Base-by-base conservation (phyloP, 495 filamentous ascomycete species). In the Talaromyces ruber region DNA sequence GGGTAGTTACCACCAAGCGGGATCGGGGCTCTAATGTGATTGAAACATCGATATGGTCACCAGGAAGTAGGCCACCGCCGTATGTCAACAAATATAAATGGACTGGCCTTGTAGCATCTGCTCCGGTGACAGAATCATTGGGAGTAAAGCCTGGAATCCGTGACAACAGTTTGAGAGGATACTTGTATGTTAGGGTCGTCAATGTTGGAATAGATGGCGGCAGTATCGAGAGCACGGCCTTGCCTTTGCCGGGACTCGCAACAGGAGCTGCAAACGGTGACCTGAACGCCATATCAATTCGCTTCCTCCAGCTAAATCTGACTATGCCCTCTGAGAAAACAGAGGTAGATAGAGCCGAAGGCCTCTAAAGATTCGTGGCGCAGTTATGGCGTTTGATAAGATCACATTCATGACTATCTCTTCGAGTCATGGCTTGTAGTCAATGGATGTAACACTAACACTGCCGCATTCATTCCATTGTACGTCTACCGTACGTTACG, bases 141-240 rank as follows among this genome's bases (percentile, higher is more conserved):
- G 71, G 69, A 29, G 76, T 65, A 56, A 74, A 78, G 39, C 86
- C 82, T 12, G 73, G 80, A 16, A 68, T 64, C 50, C 86, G 74
- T 18, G 92, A 86, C 68, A 98, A 87, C 34, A 98, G 87, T 71
- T 98, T 98, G 34, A 98, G 83, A 9, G 94, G 94, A 69, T 97
- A 98, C 71, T 94, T 89, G 74, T 93, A 98, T 37, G 84, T 86
- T 62, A 97, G 81, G 24, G 81, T 83, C 55, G 86, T 84, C 21
- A 97, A 83, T 18, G 87, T 83, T 0, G 91, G 88, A 43, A 82
- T 83, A 6, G 81, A 76, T 14, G 90, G 87, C 18, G 92, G 89
- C 11, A 89, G 82, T 8, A 92, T 78, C 8, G 83, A 82, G 29
- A 91, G 84, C 47, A 88, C 78, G 67, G 97, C 88, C 61, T 77